Evolutionary conservation across 164 flowering plant species (phyloP).

Genomic region (Nymphaea thermarum): DNA sequence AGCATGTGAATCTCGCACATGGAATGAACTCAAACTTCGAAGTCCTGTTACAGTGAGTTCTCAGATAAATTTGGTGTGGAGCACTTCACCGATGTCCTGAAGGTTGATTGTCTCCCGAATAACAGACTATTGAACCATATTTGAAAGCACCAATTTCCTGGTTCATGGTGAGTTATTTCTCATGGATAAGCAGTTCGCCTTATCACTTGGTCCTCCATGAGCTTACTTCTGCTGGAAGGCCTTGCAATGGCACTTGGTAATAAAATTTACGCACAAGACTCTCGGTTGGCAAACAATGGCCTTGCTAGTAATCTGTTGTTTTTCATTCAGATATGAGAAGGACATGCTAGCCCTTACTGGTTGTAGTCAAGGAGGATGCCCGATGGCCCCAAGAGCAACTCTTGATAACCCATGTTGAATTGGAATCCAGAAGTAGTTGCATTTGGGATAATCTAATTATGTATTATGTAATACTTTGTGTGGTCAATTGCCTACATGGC

Average conservation of each 20-base stretch:
- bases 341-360: constrained; percentile 84
- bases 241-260: constrained; percentile 54
- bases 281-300: constrained; percentile 54
- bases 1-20: no score
- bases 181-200: no score
- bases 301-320: constrained; percentile 2
- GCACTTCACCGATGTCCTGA: constrained; percentile 58
- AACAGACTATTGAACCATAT: constrained; percentile 30
- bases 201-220: not conserved
- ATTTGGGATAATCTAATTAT: no score
- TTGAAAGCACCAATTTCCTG: constrained; percentile 74
- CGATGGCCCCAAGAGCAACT: constrained; percentile 68
- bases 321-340: constrained; percentile 49
- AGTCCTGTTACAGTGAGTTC: constrained; percentile 44
- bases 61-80: constrained; percentile 76
- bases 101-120: constrained; percentile 55
- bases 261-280: constrained; percentile 68
- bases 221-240: constrained; percentile 42
- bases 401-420: no score
- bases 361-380: constrained; percentile 71
- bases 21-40: no score
- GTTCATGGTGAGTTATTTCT: constrained; percentile 59
- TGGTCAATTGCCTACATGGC: no score
- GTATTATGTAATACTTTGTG: no score
- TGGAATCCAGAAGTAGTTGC: no score